These are phyloP conservation scores for Leishmania guyanensis DNA, from an alignment of 208 protist species.

Conservation along the genomic window DNA sequence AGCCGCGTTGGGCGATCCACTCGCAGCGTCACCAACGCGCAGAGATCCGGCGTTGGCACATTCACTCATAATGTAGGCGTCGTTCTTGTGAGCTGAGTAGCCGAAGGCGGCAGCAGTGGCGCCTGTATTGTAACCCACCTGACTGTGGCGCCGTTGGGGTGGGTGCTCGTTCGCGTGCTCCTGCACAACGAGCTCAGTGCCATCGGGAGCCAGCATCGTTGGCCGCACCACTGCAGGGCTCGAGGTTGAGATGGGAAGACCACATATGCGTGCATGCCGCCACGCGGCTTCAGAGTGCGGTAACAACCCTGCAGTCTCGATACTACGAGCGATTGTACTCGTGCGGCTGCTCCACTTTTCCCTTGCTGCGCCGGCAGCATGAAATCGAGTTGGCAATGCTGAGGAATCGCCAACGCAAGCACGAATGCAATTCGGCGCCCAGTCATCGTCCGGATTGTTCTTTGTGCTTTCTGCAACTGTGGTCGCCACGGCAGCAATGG, in stretches of 20 bases:
- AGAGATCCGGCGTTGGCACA: not conserved
- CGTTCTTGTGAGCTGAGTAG: not conserved
- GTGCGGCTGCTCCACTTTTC: not conserved
- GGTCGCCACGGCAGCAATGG: not conserved
- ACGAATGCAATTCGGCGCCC: not conserved
- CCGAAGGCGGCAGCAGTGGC: not conserved
- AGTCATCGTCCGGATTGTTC: not conserved
- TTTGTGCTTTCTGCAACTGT: not conserved
- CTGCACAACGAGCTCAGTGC: not conserved
- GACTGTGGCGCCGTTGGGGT: slow-evolving; percentile 5
- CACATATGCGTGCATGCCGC: not conserved
- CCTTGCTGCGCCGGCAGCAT: not conserved
- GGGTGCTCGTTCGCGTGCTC: not conserved
- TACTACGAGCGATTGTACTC: not conserved
- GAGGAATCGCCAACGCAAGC: not conserved
- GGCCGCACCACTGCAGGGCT: not conserved
- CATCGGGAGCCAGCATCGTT: not conserved
- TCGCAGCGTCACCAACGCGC: not conserved
- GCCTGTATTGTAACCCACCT: not conserved
- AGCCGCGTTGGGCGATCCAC: not conserved
- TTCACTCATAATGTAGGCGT: slow-evolving; percentile 1
- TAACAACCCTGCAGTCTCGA: not conserved
- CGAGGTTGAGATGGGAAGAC: not conserved
- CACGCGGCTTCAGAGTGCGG: not conserved
- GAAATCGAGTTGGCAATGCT: not conserved